phyloP scores from a whole-genome alignment of 129 eudicot species.

The Mikania micrantha region DNA sequence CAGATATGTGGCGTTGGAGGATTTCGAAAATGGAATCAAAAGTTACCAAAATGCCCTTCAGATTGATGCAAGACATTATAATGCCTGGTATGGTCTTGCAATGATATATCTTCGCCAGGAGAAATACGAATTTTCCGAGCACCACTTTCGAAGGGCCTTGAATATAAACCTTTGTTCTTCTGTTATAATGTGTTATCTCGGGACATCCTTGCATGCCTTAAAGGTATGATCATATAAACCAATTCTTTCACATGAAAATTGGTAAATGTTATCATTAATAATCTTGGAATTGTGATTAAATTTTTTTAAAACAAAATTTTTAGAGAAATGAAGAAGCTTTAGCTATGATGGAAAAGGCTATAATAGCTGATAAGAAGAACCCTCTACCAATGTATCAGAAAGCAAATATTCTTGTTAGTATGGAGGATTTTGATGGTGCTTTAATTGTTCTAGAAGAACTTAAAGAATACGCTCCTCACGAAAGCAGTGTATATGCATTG shows the following conservation, averaged over 20 bases:
- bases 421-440: slow-evolving; percentile 74
- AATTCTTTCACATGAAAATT: neutral
- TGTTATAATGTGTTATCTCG: slow-evolving; percentile 93
- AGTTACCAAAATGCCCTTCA: slow-evolving; percentile 89
- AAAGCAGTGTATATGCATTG: slow-evolving; percentile 89
- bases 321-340: slow-evolving; percentile 85
- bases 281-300: neutral
- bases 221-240: slow-evolving; percentile 48
- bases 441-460: slow-evolving; percentile 88
- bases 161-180: slow-evolving; percentile 83
- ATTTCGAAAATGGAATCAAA: slow-evolving; percentile 81
- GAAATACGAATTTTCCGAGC: slow-evolving; percentile 96
- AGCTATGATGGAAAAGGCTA: slow-evolving; percentile 85
- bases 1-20: slow-evolving; percentile 91
- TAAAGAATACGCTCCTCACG: slow-evolving; percentile 90
- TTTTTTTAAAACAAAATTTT: neutral
- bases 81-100: slow-evolving; percentile 99
- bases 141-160: slow-evolving; percentile 82
- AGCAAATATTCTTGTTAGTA: slow-evolving; percentile 82
- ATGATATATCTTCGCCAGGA: slow-evolving; percentile 96
- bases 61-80: slow-evolving; percentile 81
- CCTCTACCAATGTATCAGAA: slow-evolving; percentile 98
- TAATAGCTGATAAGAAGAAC: slow-evolving; percentile 88
- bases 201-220: slow-evolving; percentile 84
- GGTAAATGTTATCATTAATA: neutral